phyloP scores from a whole-genome alignment of 1,139 yeast species.

The Nakaseomyces delphensis region DNA sequence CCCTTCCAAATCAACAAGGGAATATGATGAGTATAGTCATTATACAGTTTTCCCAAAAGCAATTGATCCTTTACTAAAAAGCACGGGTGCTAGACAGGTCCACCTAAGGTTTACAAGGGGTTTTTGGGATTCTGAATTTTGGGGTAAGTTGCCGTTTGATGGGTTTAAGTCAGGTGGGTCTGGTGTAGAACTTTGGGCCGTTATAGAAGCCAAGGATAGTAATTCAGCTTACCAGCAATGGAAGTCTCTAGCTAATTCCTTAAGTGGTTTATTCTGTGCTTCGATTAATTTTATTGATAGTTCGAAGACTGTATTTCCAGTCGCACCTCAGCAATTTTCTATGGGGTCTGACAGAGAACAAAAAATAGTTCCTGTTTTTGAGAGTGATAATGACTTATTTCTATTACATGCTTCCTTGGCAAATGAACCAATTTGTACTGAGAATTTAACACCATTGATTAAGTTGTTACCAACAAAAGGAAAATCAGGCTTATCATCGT shows the following conservation, averaged over 20 bases:
- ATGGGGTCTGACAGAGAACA: slow-evolving; percentile 21
- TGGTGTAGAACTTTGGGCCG: slow-evolving; percentile 91
- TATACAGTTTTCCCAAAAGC: slow-evolving; percentile 74
- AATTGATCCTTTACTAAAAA: slow-evolving; percentile 65
- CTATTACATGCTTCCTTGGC: slow-evolving; percentile 82
- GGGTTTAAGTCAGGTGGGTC: slow-evolving; percentile 83
- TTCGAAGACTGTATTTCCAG: slow-evolving; percentile 69
- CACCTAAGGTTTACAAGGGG: slow-evolving; percentile 89
- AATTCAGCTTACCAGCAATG: slow-evolving; percentile 56
- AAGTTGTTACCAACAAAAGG: slow-evolving; percentile 90
- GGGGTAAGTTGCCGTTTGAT: slow-evolving; percentile 74
- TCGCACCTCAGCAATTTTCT: slow-evolving; percentile 34
- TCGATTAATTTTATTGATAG: slow-evolving; percentile 82
- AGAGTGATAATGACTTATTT: slow-evolving; percentile 36
- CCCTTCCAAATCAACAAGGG: slow-evolving; percentile 22
- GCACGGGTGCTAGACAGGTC: slow-evolving; percentile 61
- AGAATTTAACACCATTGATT: slow-evolving; percentile 87
- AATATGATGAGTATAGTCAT: slow-evolving; percentile 36
- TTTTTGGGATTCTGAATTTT: slow-evolving; percentile 84
- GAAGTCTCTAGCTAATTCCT: slow-evolving; percentile 61
- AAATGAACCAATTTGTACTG: slow-evolving; percentile 94
- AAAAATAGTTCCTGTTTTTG: slow-evolving; percentile 23
- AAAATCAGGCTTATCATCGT: slow-evolving; percentile 76
- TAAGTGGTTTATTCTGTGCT: slow-evolving; percentile 93
- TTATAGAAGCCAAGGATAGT: slow-evolving; percentile 54